Conservation (phyloP, 495 filamentous ascomycete species). For the Tuber aestivum region DNA sequence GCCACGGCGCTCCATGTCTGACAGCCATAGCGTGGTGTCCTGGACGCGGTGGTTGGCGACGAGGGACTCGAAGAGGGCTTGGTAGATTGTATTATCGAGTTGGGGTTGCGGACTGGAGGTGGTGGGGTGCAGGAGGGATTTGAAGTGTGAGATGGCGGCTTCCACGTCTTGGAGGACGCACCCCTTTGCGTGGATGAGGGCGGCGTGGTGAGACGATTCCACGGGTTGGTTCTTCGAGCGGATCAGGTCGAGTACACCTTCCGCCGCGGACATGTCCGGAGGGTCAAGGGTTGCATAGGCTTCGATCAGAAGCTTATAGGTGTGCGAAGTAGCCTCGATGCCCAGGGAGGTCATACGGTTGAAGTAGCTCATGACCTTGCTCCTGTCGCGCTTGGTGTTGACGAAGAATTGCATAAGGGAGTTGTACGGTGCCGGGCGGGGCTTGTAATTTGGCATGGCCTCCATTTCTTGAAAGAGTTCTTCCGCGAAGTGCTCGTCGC, state of each 20-base stretch:
- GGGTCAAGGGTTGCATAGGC: slow-evolving; percentile 92
- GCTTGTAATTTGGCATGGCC: slow-evolving; percentile 97
- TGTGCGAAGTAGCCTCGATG: slow-evolving; percentile 89
- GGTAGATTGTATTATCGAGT: slow-evolving; percentile 80
- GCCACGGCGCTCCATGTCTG: slow-evolving; percentile 61
- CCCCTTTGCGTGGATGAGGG: slow-evolving; percentile 90
- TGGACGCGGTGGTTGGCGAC: slow-evolving; percentile 83
- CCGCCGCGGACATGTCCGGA: slow-evolving; percentile 82
- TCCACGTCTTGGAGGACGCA: slow-evolving; percentile 88
- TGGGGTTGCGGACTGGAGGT: slow-evolving; percentile 54
- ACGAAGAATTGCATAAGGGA: slow-evolving; percentile 99
- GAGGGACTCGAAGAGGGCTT: slow-evolving; percentile 91
- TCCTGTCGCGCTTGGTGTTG: slow-evolving; percentile 88
- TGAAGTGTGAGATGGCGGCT: slow-evolving; percentile 74
- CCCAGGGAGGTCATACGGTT: slow-evolving; percentile 82
- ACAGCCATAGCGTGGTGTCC: slow-evolving; percentile 66
- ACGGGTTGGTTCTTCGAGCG: slow-evolving; percentile 64
- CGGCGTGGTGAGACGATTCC: slow-evolving; percentile 91
- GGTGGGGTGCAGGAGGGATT: slow-evolving; percentile 55
- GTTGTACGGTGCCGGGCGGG: slow-evolving; percentile 93
- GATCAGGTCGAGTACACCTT: slow-evolving; percentile 74
- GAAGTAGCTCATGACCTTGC: slow-evolving; percentile 92
- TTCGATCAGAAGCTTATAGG: slow-evolving; percentile 95
- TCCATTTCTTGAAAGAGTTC: slow-evolving; percentile 99
- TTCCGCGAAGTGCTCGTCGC: slow-evolving; percentile 94